These are phyloP conservation scores for Eutrema yunnanense DNA, from an alignment of 345 rosid species.

Conservation along the genomic window DNA sequence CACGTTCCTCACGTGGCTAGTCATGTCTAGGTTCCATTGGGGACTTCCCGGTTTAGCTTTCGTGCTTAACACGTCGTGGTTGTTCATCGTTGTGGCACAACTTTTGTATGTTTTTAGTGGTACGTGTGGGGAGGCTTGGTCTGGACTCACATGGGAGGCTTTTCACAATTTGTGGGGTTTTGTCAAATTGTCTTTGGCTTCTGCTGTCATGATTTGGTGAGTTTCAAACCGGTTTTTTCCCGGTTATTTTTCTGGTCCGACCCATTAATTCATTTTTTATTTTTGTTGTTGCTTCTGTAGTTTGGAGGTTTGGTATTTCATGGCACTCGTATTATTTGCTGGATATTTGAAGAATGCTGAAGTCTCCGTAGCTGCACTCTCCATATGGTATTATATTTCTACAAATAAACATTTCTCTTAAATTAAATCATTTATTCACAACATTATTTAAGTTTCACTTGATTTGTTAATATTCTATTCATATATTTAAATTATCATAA, in stretches of 20 bases:
- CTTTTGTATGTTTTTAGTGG: slow-evolving; percentile 61
- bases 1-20: slow-evolving; percentile 55
- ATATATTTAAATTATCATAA: neutral
- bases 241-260: neutral
- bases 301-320: slow-evolving; percentile 74
- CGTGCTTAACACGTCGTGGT: slow-evolving; percentile 69
- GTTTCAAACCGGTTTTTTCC: neutral
- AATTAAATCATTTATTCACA: neutral
- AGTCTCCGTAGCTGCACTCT: slow-evolving; percentile 68
- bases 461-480: neutral
- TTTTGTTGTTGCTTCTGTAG: slow-evolving; percentile 24
- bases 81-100: slow-evolving; percentile 51
- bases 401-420: neutral
- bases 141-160: slow-evolving; percentile 74
- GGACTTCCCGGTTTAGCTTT: slow-evolving; percentile 73
- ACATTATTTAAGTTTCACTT: neutral
- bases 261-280: neutral
- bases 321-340: slow-evolving; percentile 61
- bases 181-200: slow-evolving; percentile 67
- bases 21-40: slow-evolving; percentile 56
- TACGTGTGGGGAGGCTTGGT: slow-evolving; percentile 73
- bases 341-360: slow-evolving; percentile 52
- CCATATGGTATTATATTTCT: slow-evolving; percentile 49
- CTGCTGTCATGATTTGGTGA: slow-evolving; percentile 94
- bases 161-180: slow-evolving; percentile 71